Percentiles rank a stretch among this genome's conserved stretches.
These are phyloP conservation scores for Trichoderma brevicompactum DNA, from an alignment of 2,329 filamentous ascomycete species.

Conservation along the genomic window DNA sequence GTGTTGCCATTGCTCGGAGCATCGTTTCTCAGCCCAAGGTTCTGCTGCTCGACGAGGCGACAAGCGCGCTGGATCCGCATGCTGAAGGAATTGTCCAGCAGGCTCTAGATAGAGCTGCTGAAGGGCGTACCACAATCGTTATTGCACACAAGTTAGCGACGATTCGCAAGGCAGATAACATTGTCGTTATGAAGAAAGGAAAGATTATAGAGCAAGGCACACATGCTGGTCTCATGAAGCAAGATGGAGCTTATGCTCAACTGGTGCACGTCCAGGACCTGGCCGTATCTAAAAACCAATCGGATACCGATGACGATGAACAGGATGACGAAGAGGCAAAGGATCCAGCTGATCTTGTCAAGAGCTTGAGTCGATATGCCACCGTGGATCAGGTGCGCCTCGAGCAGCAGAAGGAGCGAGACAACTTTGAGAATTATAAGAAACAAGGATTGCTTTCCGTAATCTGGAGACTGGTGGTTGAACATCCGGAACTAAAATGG, in stretches of 20 bases:
- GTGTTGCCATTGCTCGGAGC: constrained; percentile 61
- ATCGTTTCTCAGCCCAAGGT: constrained; percentile 53
- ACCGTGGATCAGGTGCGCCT: constrained; percentile 40
- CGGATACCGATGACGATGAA: constrained; percentile 34
- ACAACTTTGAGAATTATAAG: constrained; percentile 41
- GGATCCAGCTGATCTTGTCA: constrained; percentile 35
- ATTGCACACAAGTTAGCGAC: constrained; percentile 64
- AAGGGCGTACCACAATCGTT: constrained; percentile 64
- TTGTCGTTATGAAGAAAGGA: constrained; percentile 64
- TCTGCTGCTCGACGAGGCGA: constrained; percentile 69
- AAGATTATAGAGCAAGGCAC: constrained; percentile 60
- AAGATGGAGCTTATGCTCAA: constrained; percentile 54
- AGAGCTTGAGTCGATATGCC: constrained; percentile 41
- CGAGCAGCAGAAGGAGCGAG: constrained; percentile 42
- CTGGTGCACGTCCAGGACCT: constrained; percentile 52
- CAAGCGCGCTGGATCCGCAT: constrained; percentile 54
- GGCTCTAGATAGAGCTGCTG: constrained; percentile 56
- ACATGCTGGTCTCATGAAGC: constrained; percentile 56
- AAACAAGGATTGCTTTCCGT: constrained; percentile 41
- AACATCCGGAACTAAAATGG: constrained; percentile 45
- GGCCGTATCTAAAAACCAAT: constrained; percentile 35
- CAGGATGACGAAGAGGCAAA: constrained; percentile 33
- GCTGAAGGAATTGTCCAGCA: constrained; percentile 56
- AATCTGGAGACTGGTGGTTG: constrained; percentile 43
- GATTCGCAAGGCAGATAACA: constrained; percentile 63